These are phyloP conservation scores for Blastobotrys attinorum DNA, from an alignment of 805 yeast species.

Conservation along the genomic window DNA sequence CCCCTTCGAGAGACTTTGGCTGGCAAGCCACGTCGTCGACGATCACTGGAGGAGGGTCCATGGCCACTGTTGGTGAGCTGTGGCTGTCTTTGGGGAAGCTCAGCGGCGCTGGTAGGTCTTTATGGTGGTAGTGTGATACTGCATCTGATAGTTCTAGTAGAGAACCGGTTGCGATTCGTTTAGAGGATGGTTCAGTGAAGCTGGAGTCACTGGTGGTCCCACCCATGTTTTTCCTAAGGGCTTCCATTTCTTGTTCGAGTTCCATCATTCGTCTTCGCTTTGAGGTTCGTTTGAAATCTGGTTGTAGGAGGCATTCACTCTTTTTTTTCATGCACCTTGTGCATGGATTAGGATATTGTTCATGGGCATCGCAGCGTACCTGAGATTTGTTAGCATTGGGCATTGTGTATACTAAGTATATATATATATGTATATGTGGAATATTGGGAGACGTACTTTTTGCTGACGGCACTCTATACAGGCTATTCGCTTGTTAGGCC, in stretches of 20 bases:
- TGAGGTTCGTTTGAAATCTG: constrained; percentile 81
- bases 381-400: constrained; percentile 5
- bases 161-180: constrained; percentile 11
- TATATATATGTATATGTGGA: neutral
- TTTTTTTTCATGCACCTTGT: constrained; percentile 69
- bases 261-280: constrained; percentile 48
- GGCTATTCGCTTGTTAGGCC: constrained; percentile 56
- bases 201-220: too few species aligned
- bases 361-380: constrained; percentile 80
- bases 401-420: neutral
- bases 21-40: constrained; percentile 14
- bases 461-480: constrained; percentile 97
- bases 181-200: constrained; percentile 12
- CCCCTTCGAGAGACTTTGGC: constrained; percentile 65
- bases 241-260: constrained; percentile 69
- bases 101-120: constrained; percentile 3
- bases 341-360: constrained; percentile 69
- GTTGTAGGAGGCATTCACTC: constrained; percentile 61
- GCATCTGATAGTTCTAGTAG: constrained; percentile 10
- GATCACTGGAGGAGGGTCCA: neutral
- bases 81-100: constrained; percentile 1
- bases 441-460: constrained; percentile 35
- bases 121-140: neutral
- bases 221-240: constrained; percentile 48
- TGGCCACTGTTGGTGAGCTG: constrained; percentile 6